Evolutionary conservation across 345 rosid genomes (phyloP).

Genomic region (Eucalyptus grandis): DNA sequence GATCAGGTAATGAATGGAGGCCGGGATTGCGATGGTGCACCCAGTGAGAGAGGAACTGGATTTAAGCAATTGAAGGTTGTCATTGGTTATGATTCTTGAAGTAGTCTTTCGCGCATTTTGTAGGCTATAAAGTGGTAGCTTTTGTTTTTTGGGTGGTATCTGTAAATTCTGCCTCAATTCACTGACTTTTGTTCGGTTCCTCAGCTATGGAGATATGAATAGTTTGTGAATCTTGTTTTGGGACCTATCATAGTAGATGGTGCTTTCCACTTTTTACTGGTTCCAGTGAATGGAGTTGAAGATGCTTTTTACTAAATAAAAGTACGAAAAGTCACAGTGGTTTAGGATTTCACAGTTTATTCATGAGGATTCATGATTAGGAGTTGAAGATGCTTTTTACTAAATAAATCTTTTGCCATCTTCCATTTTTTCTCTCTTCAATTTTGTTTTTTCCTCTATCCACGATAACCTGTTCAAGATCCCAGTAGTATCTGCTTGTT

Average conservation of each 20-base stretch:
- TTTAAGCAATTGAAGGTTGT: neutral
- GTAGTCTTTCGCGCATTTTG: neutral
- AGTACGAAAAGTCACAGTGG: neutral
- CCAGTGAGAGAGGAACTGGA: neutral
- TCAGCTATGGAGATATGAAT: neutral
- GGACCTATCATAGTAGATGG: neutral
- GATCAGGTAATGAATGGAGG: neutral
- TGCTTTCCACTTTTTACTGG: neutral
- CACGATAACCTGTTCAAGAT: neutral
- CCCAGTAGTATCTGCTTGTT: neutral
- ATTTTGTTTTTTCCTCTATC: neutral
- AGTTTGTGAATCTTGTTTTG: neutral
- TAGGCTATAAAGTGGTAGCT: neutral
- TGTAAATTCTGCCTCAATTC: neutral
- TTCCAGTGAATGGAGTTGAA: neutral
- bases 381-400: no score
- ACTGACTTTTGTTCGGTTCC: neutral
- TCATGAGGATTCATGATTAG: neutral
- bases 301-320: neutral
- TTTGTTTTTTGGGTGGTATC: neutral
- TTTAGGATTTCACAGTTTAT: neutral
- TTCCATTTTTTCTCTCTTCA: neutral
- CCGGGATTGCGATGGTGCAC: neutral
- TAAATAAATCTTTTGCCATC: neutral
- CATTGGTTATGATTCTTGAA: neutral